A percentile compares a stretch with the other conserved stretches of the same genome.
Conservation (phyloP, 495 filamentous ascomycete species). For the Aspergillus mulundensis region DNA sequence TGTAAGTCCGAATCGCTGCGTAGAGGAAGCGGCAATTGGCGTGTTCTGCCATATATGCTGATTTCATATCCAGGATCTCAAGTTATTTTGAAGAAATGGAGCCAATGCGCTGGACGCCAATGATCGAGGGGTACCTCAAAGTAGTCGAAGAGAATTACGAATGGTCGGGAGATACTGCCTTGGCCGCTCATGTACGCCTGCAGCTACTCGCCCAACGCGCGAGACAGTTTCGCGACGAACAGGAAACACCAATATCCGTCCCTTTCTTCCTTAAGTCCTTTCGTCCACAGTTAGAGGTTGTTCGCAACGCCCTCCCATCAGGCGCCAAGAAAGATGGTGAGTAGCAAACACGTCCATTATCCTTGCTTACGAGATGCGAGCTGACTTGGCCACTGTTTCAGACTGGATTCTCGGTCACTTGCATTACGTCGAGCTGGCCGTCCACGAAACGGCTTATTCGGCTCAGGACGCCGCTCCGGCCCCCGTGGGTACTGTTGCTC, state of each 20-base stretch:
- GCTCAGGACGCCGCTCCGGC: neutral
- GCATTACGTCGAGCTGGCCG: neutral
- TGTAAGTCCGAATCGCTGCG: too few species aligned
- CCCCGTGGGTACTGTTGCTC: too few species aligned
- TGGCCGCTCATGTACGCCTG: constrained; percentile 17
- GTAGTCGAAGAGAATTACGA: constrained; percentile 18
- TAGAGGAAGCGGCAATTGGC: too few species aligned
- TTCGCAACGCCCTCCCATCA: neutral
- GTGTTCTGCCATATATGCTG: too few species aligned
- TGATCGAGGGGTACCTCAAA: constrained; percentile 33
- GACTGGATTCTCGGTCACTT: neutral
- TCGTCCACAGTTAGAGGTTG: neutral
- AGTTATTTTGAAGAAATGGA: constrained; percentile 28
- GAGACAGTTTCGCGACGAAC: neutral
- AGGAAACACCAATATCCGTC: neutral
- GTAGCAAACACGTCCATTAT: neutral
- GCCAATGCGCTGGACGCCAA: constrained; percentile 31
- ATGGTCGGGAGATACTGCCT: constrained; percentile 12
- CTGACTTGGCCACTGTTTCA: neutral
- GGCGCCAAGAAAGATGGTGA: neutral
- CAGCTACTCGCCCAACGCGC: constrained; percentile 3
- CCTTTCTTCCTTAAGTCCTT: neutral
- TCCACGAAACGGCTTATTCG: neutral
- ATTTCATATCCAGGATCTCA: constrained; percentile 19
- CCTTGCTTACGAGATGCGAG: neutral